Conservation (phyloP, 202 grass and related monocot genomes). For the Brachypodium distachyon region DNA sequence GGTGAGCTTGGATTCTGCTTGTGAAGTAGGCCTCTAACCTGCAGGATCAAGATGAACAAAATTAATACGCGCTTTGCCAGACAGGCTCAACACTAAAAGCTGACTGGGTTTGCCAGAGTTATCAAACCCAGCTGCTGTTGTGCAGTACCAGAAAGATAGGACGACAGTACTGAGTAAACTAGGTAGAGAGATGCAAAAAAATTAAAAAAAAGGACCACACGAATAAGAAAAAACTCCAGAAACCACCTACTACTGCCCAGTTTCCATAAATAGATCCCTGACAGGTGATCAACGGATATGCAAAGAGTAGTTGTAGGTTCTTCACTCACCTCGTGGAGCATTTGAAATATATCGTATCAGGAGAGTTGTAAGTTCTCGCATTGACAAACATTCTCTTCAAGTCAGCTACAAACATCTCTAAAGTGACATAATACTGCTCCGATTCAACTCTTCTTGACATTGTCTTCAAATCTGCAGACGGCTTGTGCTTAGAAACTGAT, state of each 20-base stretch:
- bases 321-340: slow-evolving; percentile 60
- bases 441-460: slow-evolving; percentile 88
- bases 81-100: background rate
- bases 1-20: slow-evolving; percentile 47
- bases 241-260: background rate
- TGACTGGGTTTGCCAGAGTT: background rate
- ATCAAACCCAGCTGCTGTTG: background rate
- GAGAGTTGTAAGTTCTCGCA: slow-evolving; percentile 90
- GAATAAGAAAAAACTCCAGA: background rate
- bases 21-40: slow-evolving; percentile 86
- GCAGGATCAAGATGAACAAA: slow-evolving; percentile 2
- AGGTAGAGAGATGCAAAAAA: background rate
- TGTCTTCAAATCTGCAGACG: slow-evolving; percentile 80
- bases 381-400: slow-evolving; percentile 88
- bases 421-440: slow-evolving; percentile 92
- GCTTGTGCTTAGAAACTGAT: background rate
- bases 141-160: too few species aligned
- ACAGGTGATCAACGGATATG: background rate
- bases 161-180: background rate
- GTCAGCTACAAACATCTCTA: slow-evolving; percentile 97
- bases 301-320: background rate
- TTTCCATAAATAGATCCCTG: background rate
- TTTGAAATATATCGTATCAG: slow-evolving; percentile 98
- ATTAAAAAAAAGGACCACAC: too few species aligned
- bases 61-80: too few species aligned